Evolutionary conservation across 257 asterid genomes (phyloP), one percentile per base, ranked within the genome.

Genomic region (Anisodus tanguticus): DNA sequence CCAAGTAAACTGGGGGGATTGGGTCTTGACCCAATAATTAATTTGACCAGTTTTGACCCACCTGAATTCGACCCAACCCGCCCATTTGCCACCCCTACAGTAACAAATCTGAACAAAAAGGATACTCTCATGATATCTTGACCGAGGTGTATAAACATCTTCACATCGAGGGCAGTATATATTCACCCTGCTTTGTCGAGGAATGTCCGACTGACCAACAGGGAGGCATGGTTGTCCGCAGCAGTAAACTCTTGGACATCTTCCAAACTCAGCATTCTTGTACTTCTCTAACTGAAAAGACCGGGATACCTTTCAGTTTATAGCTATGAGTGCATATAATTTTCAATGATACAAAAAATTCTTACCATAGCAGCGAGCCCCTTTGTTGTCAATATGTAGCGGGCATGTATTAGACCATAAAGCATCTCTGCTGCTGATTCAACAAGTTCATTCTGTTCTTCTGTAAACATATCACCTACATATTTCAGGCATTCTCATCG

Each of bases 361-460:
- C 88, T 88, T 88, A 90, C 93, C 93, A 92, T 90, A 70, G 91
- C 90, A 51, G 92, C 90, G 87, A 92, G 79, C 88, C 95, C 95
- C 71, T 92, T 92, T 58, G 92, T 87, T 64, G 95, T 92, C 87
- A 92, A 85, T 76, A 89, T 92, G 87, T 88, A 92, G 68, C 95
- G 92, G 70, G 91, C 92, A 74, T 91, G 95, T 66, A 90, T 91
- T 26, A 91, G 89, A 53, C 95, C 95, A 81, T 90, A 90, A 37
- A 92, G 95, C 91, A 92, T 88, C 91, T 92, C 95, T 6, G 93
- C 93, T 49, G 93, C 90, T 55, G 95, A 90, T 91, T 90, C 95
- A 62, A 90, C 90, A 84, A 91, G 84, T 84, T 90, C 91, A 74
- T 88, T 88, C 90, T 91, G 92, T 86, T 91, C 92, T 86, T 91